phyloP scores from a whole-genome alignment of 495 filamentous ascomycete species.

The Physcia stellaris region DNA sequence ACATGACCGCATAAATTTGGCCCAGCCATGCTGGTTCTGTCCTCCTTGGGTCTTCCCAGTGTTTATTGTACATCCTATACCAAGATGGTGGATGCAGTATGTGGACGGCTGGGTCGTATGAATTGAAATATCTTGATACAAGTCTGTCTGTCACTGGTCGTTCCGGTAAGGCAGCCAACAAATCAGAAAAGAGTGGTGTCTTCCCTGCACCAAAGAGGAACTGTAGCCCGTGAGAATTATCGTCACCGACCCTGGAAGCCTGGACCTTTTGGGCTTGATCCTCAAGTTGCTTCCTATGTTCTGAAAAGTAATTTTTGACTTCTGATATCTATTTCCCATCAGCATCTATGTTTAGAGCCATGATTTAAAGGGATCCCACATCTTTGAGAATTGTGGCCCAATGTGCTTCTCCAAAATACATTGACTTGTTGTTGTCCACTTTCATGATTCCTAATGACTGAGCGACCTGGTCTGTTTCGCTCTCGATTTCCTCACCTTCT shows the following conservation, averaged over 20 bases:
- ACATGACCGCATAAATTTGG: constrained; percentile 75
- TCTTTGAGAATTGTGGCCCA: constrained; percentile 82
- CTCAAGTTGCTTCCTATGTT: constrained; percentile 56
- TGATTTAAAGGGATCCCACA: constrained; percentile 29
- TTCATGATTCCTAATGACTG: constrained; percentile 81
- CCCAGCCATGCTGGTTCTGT: constrained; percentile 82
- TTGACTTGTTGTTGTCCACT: constrained; percentile 70
- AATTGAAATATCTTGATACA: constrained; percentile 58
- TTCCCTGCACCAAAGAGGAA: constrained; percentile 62
- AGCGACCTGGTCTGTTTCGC: constrained; percentile 77
- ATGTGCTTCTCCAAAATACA: constrained; percentile 79
- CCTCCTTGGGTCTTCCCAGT: constrained; percentile 75
- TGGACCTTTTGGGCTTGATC: constrained; percentile 50
- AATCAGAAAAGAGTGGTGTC: constrained; percentile 55
- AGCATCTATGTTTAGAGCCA: neutral
- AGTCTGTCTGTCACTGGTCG: constrained; percentile 72
- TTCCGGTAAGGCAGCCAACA: constrained; percentile 65
- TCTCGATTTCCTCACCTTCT: constrained; percentile 47
- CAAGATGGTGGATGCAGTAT: constrained; percentile 24
- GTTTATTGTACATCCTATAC: constrained; percentile 47
- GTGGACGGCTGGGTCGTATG: constrained; percentile 55
- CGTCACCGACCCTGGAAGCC: constrained; percentile 43
- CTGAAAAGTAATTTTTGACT: constrained; percentile 76
- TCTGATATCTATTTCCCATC: constrained; percentile 58
- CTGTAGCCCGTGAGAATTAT: constrained; percentile 40